Evolutionary conservation across 2,329 filamentous ascomycete genomes (phyloP).

Genomic region (Huntiella moniliformis): DNA sequence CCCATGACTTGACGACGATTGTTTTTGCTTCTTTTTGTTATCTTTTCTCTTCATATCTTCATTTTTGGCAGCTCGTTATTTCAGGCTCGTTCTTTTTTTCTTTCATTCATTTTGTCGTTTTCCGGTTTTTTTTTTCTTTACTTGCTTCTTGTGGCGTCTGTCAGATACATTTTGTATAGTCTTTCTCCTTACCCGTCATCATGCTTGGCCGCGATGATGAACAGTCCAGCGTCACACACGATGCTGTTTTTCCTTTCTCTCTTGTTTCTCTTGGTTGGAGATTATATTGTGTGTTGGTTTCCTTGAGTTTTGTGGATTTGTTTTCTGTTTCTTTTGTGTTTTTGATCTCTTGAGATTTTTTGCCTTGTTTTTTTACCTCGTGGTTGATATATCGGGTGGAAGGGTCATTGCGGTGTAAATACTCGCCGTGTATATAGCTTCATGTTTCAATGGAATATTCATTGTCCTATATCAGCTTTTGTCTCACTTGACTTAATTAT

Average conservation of each 20-base stretch:
- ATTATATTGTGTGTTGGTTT: not conserved
- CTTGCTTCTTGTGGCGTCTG: not conserved
- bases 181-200: not conserved
- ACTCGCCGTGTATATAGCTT: not conserved
- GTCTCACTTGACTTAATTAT: not conserved
- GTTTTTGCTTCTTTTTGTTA: conserved; percentile 3
- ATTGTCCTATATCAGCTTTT: not conserved
- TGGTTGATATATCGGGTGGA: too few species aligned
- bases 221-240: too few species aligned
- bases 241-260: too few species aligned
- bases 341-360: not conserved
- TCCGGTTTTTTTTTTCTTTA: not conserved
- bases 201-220: too few species aligned
- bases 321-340: not conserved
- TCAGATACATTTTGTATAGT: not conserved
- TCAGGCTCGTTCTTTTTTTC: not conserved
- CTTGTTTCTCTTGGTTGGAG: not conserved
- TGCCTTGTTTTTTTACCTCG: not conserved
- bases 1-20: conserved; percentile 10
- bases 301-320: not conserved
- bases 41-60: conserved; percentile 1
- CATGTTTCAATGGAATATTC: not conserved
- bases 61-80: not conserved
- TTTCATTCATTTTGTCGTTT: conserved; percentile 1
- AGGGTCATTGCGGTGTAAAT: not conserved